These are phyloP conservation scores for Hypholoma sublateritium DNA, from an alignment of 768 basidiomycete species.

Conservation along the genomic window DNA sequence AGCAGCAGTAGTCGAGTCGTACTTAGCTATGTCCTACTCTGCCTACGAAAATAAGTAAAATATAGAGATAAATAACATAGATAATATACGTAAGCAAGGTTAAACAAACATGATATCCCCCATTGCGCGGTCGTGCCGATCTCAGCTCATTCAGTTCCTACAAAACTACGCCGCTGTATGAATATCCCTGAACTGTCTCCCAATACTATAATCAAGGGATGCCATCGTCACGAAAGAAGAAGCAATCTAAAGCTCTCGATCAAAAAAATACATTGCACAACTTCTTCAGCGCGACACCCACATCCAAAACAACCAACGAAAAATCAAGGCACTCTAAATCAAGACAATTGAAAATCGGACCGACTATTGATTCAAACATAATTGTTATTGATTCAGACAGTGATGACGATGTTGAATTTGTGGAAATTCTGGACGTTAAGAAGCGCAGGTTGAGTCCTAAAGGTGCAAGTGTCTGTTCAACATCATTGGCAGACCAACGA, in stretches of 20 bases:
- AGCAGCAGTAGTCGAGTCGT: not conserved
- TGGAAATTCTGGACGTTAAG: slow-evolving; percentile 22
- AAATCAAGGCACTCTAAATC: slow-evolving; percentile 4
- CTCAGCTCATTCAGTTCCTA: too few species aligned
- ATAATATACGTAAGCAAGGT: too few species aligned
- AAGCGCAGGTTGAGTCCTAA: slow-evolving; percentile 21
- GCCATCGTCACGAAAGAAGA: slow-evolving; percentile 21
- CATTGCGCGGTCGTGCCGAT: too few species aligned
- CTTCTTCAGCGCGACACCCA: slow-evolving; percentile 38
- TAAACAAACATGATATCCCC: too few species aligned
- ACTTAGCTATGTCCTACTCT: too few species aligned
- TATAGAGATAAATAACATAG: too few species aligned
- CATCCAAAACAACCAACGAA: not conserved
- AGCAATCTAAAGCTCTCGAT: slow-evolving; percentile 28
- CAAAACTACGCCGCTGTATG: too few species aligned
- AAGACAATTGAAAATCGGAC: not conserved
- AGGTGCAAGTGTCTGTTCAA: slow-evolving; percentile 6
- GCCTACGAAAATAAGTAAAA: too few species aligned
- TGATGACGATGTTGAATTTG: slow-evolving; percentile 40
- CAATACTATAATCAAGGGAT: not conserved
- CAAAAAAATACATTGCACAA: slow-evolving; percentile 42
- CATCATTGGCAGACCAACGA: not conserved
- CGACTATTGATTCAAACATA: slow-evolving; percentile 32
- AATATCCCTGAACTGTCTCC: too few species aligned
- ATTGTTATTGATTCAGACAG: slow-evolving; percentile 68